A percentile compares a stretch with the other conserved stretches of the same genome.
These are phyloP conservation scores for Endotrypanum monterogeii DNA, from an alignment of 208 protist species.

Conservation along the genomic window DNA sequence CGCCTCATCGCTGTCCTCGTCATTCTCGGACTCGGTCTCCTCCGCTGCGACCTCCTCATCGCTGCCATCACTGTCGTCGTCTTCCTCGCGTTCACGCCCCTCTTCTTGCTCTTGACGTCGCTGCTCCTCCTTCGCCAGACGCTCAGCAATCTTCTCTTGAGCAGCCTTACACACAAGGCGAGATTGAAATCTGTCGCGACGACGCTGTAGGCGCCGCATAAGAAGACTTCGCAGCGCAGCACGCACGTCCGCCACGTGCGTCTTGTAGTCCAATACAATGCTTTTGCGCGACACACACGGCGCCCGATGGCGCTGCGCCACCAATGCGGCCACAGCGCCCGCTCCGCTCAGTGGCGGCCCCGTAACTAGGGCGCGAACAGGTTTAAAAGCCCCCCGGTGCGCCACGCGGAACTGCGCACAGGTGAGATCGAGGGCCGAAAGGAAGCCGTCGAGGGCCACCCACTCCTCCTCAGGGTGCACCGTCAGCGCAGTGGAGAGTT, in stretches of 20 bases:
- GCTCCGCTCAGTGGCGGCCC: slow-evolving; percentile 86
- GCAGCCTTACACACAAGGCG: slow-evolving; percentile 35
- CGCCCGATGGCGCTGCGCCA: slow-evolving; percentile 68
- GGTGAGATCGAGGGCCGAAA: slow-evolving; percentile 62
- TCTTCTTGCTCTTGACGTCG: slow-evolving; percentile 30
- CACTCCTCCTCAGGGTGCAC: slow-evolving; percentile 79
- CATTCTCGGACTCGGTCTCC: background rate
- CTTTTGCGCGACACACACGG: slow-evolving; percentile 50
- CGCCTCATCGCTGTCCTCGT: background rate
- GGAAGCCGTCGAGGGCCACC: slow-evolving; percentile 78
- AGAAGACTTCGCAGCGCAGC: slow-evolving; percentile 54
- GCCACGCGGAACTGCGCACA: slow-evolving; percentile 72
- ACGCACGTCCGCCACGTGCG: slow-evolving; percentile 47
- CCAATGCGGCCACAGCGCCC: slow-evolving; percentile 38
- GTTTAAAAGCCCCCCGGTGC: slow-evolving; percentile 39
- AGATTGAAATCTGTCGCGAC: slow-evolving; percentile 47
- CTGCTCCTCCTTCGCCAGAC: slow-evolving; percentile 31
- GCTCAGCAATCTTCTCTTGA: slow-evolving; percentile 23
- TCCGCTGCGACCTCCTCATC: slow-evolving; percentile 11
- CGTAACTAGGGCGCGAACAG: slow-evolving; percentile 72
- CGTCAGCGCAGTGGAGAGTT: slow-evolving; percentile 56
- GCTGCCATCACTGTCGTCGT: slow-evolving; percentile 17
- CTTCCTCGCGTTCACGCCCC: slow-evolving; percentile 18
- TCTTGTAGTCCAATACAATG: slow-evolving; percentile 55
- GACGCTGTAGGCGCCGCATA: slow-evolving; percentile 53